Conservation (phyloP, 2,329 filamentous ascomycete species). For the Thermothelomyces thermophilus region DNA sequence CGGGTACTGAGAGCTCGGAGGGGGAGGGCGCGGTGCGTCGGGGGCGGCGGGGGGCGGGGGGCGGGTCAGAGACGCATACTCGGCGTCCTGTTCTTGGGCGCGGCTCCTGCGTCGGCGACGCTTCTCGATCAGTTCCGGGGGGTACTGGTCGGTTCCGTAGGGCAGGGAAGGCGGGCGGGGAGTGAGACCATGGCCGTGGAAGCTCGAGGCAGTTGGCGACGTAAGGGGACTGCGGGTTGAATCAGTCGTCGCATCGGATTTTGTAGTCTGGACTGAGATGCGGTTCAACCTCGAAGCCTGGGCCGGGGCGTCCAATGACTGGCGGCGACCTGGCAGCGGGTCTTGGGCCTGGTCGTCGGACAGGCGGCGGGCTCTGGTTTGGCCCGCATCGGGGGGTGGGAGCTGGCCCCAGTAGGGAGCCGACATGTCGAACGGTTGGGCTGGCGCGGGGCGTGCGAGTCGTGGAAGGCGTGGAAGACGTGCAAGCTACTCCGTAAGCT, state of each 20-base stretch:
- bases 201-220: slow-evolving; percentile 48
- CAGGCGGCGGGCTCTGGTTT: slow-evolving; percentile 33
- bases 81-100: slow-evolving; percentile 36
- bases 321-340: slow-evolving; percentile 28
- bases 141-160: slow-evolving; percentile 38
- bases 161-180: slow-evolving; percentile 54
- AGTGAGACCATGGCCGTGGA: slow-evolving; percentile 46
- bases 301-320: slow-evolving; percentile 31
- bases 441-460: neutral
- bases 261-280: slow-evolving; percentile 49
- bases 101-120: slow-evolving; percentile 38
- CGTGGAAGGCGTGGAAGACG: slow-evolving; percentile 5
- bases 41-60: slow-evolving; percentile 46
- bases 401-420: slow-evolving; percentile 54
- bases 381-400: slow-evolving; percentile 39
- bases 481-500: too few species aligned
- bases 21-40: slow-evolving; percentile 54
- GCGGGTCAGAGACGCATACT: slow-evolving; percentile 29
- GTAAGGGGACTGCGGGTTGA: slow-evolving; percentile 53
- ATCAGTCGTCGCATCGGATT: slow-evolving; percentile 49
- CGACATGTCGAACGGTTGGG: slow-evolving; percentile 35
- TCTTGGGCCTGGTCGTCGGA: slow-evolving; percentile 30
- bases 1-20: slow-evolving; percentile 49
- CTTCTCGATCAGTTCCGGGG: slow-evolving; percentile 39
- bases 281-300: slow-evolving; percentile 43